Conservation (phyloP, 1,284 basidiomycete species). For the Pseudozyma pruni region DNA sequence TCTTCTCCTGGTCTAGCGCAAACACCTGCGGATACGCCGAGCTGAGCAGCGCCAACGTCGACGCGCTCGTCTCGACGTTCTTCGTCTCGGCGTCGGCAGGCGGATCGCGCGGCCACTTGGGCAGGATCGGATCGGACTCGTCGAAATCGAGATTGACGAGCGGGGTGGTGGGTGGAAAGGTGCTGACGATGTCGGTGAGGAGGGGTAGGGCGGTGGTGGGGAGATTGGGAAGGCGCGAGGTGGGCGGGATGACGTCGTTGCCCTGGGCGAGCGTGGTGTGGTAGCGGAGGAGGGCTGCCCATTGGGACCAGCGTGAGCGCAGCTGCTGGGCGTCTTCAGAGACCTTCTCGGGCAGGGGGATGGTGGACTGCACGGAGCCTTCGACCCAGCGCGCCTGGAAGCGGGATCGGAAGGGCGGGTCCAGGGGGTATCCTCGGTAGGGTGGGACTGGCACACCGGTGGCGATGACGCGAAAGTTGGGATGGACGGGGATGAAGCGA, state of each 20-base stretch:
- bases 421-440: constrained; percentile 68
- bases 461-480: constrained; percentile 68
- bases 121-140: constrained; percentile 29
- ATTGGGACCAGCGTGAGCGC: constrained; percentile 51
- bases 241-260: constrained; percentile 58
- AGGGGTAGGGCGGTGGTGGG: constrained; percentile 61
- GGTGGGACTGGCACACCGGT: constrained; percentile 67
- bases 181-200: constrained; percentile 52
- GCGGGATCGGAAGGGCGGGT: constrained; percentile 69
- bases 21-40: constrained; percentile 62
- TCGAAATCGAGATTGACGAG: constrained; percentile 37
- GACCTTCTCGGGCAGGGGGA: constrained; percentile 31
- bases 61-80: constrained; percentile 36
- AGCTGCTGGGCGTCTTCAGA: constrained; percentile 43
- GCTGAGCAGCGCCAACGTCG: constrained; percentile 56
- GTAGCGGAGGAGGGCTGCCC: constrained; percentile 52
- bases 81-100: constrained; percentile 18
- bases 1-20: constrained; percentile 52
- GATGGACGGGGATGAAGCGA: constrained; percentile 66
- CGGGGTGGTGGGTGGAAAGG: constrained; percentile 51
- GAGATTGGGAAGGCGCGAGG: constrained; percentile 60
- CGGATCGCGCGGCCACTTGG: constrained; percentile 31
- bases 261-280: constrained; percentile 56
- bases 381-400: constrained; percentile 68
- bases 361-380: constrained; percentile 51